Evolutionary conservation across 75 land plant species (phyloP), one percentile per base, ranked within the genome.

Genomic region (Ceratopteris richardii): DNA sequence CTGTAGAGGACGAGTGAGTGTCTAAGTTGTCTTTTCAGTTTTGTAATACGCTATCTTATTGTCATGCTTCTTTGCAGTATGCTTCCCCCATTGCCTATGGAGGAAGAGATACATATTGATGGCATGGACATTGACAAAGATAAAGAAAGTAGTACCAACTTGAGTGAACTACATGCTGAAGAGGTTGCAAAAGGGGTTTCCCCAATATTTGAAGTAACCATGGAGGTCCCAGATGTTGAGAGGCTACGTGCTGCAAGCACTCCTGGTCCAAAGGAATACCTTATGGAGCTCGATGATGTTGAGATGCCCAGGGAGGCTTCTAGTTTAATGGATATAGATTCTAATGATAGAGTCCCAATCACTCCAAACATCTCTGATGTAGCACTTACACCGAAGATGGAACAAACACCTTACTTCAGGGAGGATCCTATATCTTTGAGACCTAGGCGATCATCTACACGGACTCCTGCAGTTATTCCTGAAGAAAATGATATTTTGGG

Each of bases 41-140:
- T 2, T 14, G 3, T 2, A 19, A 17, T 20, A 3, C 24, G 23
- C 3, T 19, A 3, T 17, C 20, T 10, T 16, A 27, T 25, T 54
- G 9, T n/a, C 16, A 3, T 46, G 48, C 14, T 54, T 1, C 31
- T 30, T 7, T 54, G 29, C 72, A 82, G 84, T 60, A 57, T 67
- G 16, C 71, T 73, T 13, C 72, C 62, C 18, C 65, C 76, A 21
- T 52, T 68, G 61, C 58, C 76, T 57, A 61, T 42, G 73, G 74
- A 76, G 21, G 76, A n/a, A 25, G 63, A 44, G 28, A 58, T 63
- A 21, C 67, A 65, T 48, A 57, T 75, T 6, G 75, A 42, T 41
- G 29, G 54, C 30, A 58, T 58, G 63, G 56, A 22, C 37, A 43
- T 57, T 12, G 74, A 33, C 37, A 33, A 54, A 24, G 25, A 54